A percentile compares a stretch with the other conserved stretches of the same genome.
phyloP scores from a whole-genome alignment of 306 rosid species.

The Ziziphus jujuba region DNA sequence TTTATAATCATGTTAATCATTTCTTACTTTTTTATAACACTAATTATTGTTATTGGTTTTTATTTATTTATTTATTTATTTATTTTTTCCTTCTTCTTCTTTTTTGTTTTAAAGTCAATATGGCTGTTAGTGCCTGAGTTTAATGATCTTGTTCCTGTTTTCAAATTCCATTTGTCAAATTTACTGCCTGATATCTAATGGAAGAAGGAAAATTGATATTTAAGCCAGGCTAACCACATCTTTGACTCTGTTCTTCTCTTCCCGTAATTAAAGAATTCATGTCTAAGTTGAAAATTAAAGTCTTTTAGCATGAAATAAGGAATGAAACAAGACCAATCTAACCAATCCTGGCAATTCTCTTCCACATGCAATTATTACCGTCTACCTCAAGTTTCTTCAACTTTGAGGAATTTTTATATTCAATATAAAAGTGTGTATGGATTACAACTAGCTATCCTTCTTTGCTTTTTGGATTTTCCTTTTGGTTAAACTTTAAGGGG shows the following conservation, averaged over 20 bases:
- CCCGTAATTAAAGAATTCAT: conserved; percentile 10
- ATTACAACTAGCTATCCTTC: not conserved
- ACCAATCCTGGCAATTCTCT: not conserved
- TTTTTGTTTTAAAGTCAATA: not conserved
- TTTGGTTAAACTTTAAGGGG: conserved; percentile 6
- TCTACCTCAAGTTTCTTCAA: not conserved
- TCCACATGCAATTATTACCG: not conserved
- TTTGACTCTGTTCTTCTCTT: not conserved
- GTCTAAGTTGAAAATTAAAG: not conserved
- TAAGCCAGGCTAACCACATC: not conserved
- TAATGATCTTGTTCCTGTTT: too few relatives aligned
- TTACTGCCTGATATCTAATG: too few relatives aligned
- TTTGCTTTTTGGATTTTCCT: not conserved
- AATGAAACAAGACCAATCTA: too few relatives aligned
- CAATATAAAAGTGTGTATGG: not conserved
- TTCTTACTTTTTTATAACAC: not conserved
- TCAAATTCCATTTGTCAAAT: too few relatives aligned
- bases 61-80: too few relatives aligned
- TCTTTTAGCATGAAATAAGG: not conserved
- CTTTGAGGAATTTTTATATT: not conserved
- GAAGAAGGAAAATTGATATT: too few relatives aligned
- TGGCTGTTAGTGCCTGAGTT: not conserved
- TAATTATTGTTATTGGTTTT: not conserved
- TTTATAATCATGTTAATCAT: conserved; percentile 9
- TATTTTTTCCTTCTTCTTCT: too few relatives aligned